Conservation (phyloP, 768 basidiomycete species). For the Serpula lacrymans region DNA sequence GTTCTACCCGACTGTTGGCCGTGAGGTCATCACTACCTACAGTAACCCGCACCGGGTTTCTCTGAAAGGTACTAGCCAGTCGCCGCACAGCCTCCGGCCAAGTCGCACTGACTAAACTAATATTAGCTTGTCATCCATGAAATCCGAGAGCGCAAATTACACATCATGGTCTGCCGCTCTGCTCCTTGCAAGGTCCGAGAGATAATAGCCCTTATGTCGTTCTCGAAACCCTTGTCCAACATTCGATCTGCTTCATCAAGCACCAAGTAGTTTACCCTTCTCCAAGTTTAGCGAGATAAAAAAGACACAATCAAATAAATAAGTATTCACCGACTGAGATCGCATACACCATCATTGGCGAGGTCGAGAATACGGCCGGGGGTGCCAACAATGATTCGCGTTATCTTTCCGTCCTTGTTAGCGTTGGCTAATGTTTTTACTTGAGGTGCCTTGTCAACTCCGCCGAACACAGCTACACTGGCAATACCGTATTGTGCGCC, state of each 20-base stretch:
- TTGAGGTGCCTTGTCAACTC: conserved; percentile 89
- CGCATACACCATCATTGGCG: conserved; percentile 81
- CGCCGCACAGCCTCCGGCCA: conserved; percentile 95
- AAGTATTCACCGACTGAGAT: conserved; percentile 64
- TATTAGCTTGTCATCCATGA: conserved; percentile 2
- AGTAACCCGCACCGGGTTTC: conserved; percentile 81
- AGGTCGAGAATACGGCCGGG: conserved; percentile 93
- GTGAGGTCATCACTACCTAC: conserved; percentile 95
- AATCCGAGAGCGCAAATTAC: conserved; percentile 44
- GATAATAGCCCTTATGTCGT: conserved; percentile 92
- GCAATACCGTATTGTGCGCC: conserved; percentile 73
- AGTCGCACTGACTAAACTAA: conserved; percentile 81
- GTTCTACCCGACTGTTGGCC: conserved; percentile 92
- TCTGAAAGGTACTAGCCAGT: conserved; percentile 85
- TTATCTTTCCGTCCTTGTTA: conserved; percentile 46
- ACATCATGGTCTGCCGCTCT: conserved; percentile 92
- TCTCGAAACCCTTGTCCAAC: conserved; percentile 98
- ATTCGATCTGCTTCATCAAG: conserved; percentile 98
- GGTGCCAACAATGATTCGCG: conserved; percentile 89
- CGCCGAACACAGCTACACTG: conserved; percentile 90
- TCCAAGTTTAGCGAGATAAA: not conserved
- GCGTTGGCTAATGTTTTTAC: conserved; percentile 59
- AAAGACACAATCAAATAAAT: not conserved
- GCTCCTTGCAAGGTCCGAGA: conserved; percentile 60
- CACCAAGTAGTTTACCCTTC: conserved; percentile 85